Evolutionary conservation across 331 rosid genomes (phyloP), one percentile per base, ranked within the genome.

Genomic region (Erythrophleum ivorense): DNA sequence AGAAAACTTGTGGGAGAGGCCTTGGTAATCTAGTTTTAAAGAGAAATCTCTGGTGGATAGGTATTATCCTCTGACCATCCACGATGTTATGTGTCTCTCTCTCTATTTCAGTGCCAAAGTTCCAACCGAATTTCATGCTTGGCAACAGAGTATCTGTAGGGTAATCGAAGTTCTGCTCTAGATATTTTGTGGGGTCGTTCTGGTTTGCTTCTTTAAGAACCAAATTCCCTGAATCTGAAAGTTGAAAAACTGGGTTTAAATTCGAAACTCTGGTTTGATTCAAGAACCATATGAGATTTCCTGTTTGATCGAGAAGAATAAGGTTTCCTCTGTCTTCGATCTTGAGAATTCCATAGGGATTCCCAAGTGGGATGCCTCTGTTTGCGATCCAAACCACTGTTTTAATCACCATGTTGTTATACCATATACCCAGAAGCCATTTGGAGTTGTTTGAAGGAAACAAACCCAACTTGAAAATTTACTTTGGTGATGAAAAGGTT

Each of bases 121-220:
- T 82, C 94, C 93, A 93, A 0, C 98, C 98, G 11, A 95, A 81
- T 53, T 82, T 91, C 98, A 93, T 93, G 12, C 71, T 88, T 0
- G 97, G 92, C 50, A 91, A 75, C 78, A 91, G 70, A 70, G 94
- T 92, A 64, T 96, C 88, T 0, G 92, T 82, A 0, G 98, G 98
- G 60, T 79, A 73, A 80, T 93, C 91, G 59, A 95, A 95, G 86
- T 97, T 93, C 71, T 93, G 92, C 98, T 97, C 91, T 0, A 86
- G 80, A 67, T 46, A 88, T 0, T 72, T 77, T n/a, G 60, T 63
- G 13, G 90, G 82, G 49, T 79, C 57, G 13, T 36, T 74, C 18
- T 65, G 52, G 59, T 53, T 66, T 53, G 45, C 49, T 48, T 84
- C 91, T 83, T 65, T 78, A 29, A 93, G 24, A 53, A 95, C 89